Base-by-base conservation (phyloP, 129 eudicot species). In the Centaurea solstitialis region DNA sequence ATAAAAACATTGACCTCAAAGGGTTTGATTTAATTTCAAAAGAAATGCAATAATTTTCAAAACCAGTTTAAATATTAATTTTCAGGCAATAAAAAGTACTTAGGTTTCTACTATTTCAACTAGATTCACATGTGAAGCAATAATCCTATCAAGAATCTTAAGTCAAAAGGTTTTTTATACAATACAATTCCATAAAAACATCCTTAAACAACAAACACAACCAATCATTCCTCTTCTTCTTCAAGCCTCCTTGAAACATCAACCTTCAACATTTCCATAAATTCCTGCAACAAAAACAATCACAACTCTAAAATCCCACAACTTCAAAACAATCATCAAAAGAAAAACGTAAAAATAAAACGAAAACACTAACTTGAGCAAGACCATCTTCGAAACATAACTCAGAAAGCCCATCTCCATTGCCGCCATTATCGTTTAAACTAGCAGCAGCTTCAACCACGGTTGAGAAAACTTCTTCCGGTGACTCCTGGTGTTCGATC, bases 381-480 rank as follows among this genome's bases (percentile, higher is more conserved):
- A 96, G 95, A 57, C 83, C 88, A 38, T 85, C 93, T 53, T 88
- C 90, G 12, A 83, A 50, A 83, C 85, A 47, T 26, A 96, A 66
- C 65, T 93, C 76, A 73, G 90, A 82, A 59, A 91, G 79, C 78
- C 33, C 85, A 70, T 79, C 93, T 23, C 65, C 87, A 68, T 59
- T 74, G 22, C 68, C 75, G n/a, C 80, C 91, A 80, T 75, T 62
- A 64, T 78, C 66, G 45, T 69, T 69, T 65, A 79, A 82, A 73
- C 68, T 40, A 59, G 76, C 88, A 68, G 90, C 91, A 80, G 87
- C 84, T 77, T 89, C 91, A 69, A 87, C 97, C 43, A 91, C 75
- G 38, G 99, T 87, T 9, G 90, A 86, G 30, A 96, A 88, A 61
- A 96, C 83, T 41, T 84, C 97, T 41, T 64, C 76, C 4, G 91